Conservation (phyloP, 2,329 filamentous ascomycete species). For the Pseudopithomyces maydicus region DNA sequence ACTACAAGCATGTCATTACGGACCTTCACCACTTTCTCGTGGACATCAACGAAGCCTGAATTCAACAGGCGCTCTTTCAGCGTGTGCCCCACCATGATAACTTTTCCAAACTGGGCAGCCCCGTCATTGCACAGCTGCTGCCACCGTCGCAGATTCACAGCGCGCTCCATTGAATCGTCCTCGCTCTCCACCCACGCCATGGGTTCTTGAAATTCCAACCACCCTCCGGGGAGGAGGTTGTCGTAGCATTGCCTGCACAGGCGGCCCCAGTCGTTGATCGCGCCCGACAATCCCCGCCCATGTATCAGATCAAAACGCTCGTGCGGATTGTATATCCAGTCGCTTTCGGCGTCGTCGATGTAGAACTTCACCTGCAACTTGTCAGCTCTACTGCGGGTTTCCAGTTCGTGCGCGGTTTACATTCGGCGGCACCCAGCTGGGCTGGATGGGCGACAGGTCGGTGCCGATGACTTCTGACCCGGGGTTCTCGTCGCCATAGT, state of each 20-base stretch:
- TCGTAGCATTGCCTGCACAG: slow-evolving; percentile 31
- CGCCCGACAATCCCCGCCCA: slow-evolving; percentile 34
- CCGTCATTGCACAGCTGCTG: slow-evolving; percentile 37
- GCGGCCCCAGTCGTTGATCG: slow-evolving; percentile 41
- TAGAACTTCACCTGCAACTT: slow-evolving; percentile 37
- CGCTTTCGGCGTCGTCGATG: slow-evolving; percentile 48
- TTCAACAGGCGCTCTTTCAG: slow-evolving; percentile 35
- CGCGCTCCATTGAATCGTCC: slow-evolving; percentile 34
- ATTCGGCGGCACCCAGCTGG: slow-evolving; percentile 47
- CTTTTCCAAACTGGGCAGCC: slow-evolving; percentile 30
- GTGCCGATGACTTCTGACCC: slow-evolving; percentile 42
- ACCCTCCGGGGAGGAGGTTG: slow-evolving; percentile 38
- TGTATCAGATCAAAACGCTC: slow-evolving; percentile 46
- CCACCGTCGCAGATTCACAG: slow-evolving; percentile 31
- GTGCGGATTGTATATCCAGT: slow-evolving; percentile 41
- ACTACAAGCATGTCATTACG: background rate
- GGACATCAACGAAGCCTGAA: slow-evolving; percentile 40
- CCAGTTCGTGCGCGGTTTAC: slow-evolving; percentile 8
- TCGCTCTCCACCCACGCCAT: slow-evolving; percentile 38
- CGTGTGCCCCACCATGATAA: slow-evolving; percentile 26
- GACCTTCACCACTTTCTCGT: slow-evolving; percentile 42
- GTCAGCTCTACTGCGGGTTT: background rate
- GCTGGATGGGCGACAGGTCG: slow-evolving; percentile 46
- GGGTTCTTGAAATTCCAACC: slow-evolving; percentile 45
- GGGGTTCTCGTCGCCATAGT: slow-evolving; percentile 44